Base-by-base conservation (phyloP, 352 stramenopile species). In the Globisporangium takayamanum region DNA sequence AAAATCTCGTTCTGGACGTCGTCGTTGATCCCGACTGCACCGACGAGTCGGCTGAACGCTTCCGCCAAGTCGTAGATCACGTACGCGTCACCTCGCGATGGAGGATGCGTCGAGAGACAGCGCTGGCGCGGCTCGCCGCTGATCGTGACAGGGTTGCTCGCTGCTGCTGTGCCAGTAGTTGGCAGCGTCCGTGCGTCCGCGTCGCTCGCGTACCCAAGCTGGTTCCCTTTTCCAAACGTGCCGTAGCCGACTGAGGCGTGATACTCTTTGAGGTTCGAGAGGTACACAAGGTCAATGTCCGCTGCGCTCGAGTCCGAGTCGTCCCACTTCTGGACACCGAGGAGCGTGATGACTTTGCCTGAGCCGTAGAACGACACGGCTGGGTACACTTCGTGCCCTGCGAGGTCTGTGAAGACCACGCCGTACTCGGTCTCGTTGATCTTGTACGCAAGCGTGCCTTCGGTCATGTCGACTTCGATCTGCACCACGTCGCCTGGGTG, bases 401-500 rank as follows among this genome's bases (percentile, higher is more conserved):
- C 63, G 8, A 95, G 62, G 62, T 95, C 84, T 1, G 80, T 93
- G 59, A 95, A 95, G 1, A 90, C 86, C 10, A 89, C 78, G 4
- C 86, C 86, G 60, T 96, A 88, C 47, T 96, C 87, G 0, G 78
- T 92, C 18, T 88, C 81, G 54, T 97, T 97, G 64, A 96, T 93
- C 66, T 89, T 92, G 72, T 91, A 96, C 8, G 75, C 70, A 51
- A 97, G 59, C 8, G 84, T 95, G 12, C 86, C 84, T 77, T 90
- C 84, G 11, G 57, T 74, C 84, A 97, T 90, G 60, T 97, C 87
- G 54, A 97, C 74, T 57, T 96, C 84, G 50, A 97, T 76, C 63
- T 93, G 79, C 41, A 96, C 74, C 10, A 87, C 78, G 62, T 97
- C 88, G 16, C 88, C 88, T 22, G 88, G 87, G 41, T 97, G 88